phyloP scores from a whole-genome alignment of 345 rosid genomes.

The Noccaea bulbosa region DNA sequence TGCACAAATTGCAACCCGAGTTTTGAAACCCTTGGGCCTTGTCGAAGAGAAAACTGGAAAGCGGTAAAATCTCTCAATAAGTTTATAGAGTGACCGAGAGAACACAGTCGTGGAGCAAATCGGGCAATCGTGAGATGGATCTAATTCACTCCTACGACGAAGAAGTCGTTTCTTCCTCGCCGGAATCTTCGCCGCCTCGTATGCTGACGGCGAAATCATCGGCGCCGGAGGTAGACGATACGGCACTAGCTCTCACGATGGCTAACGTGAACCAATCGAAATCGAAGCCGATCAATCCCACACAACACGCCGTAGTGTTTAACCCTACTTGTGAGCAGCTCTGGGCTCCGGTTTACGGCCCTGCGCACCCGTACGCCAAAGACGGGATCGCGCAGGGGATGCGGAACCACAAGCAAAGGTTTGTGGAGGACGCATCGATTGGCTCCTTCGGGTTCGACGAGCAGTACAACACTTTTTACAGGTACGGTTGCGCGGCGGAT shows the following conservation, averaged over 20 bases:
- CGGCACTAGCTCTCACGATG: constrained; percentile 77
- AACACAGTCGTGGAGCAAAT: neutral
- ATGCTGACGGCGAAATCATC: constrained; percentile 75
- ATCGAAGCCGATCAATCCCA: constrained; percentile 74
- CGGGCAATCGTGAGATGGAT: constrained; percentile 39
- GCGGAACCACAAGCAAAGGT: constrained; percentile 98
- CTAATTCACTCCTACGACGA: constrained; percentile 44
- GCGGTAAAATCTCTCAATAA: constrained; percentile 17
- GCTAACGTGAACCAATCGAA: constrained; percentile 64
- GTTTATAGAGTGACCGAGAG: neutral
- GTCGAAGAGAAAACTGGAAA: constrained; percentile 10
- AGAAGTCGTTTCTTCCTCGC: constrained; percentile 43
- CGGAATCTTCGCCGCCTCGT: constrained; percentile 82
- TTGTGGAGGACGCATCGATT: constrained; percentile 89
- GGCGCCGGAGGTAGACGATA: constrained; percentile 92
- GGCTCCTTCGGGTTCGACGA: constrained; percentile 87
- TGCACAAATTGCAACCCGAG: constrained; percentile 15
- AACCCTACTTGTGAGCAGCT: constrained; percentile 93
- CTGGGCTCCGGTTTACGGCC: constrained; percentile 88
- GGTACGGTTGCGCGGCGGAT: constrained; percentile 85
- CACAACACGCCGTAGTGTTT: constrained; percentile 69
- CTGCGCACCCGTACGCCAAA: constrained; percentile 91
- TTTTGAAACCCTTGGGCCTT: constrained; percentile 32
- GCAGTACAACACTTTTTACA: constrained; percentile 90
- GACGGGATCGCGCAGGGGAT: constrained; percentile 95